phyloP scores from a whole-genome alignment of 305 asterid genomes.

The Fraxinus paxiana region DNA sequence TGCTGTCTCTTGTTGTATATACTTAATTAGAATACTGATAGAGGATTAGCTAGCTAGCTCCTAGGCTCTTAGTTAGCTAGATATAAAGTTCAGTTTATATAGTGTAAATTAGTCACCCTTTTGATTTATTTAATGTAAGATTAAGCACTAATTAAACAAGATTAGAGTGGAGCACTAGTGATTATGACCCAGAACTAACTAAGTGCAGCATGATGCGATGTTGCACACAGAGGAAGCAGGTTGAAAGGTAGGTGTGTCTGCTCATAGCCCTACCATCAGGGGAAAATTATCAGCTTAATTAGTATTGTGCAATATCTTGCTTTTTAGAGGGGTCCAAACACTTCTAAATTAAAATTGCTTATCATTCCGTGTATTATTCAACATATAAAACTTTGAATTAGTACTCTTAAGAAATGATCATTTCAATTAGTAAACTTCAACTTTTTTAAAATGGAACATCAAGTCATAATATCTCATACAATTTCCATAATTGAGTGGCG shows the following conservation, averaged over 20 bases:
- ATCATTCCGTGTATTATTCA: not conserved
- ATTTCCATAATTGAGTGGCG: not conserved
- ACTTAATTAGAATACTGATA: not conserved
- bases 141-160: not conserved
- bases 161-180: constrained; percentile 8
- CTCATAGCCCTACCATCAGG: not conserved
- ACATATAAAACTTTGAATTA: not conserved
- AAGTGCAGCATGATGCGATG: not conserved
- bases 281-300: not conserved
- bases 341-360: not conserved
- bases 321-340: not conserved
- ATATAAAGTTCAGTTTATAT: not conserved
- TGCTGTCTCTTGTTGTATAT: not conserved
- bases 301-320: not conserved
- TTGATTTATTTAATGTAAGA: not conserved
- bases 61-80: not conserved
- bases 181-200: not conserved
- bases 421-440: not conserved
- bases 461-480: not conserved
- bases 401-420: not conserved
- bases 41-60: not conserved
- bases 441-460: not conserved
- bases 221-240: not conserved
- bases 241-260: not conserved
- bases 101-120: not conserved